Percentiles rank a stretch among this genome's conserved stretches.
Conservation (phyloP, 2,329 filamentous ascomycete genomes). For the Ophiostoma montium region DNA sequence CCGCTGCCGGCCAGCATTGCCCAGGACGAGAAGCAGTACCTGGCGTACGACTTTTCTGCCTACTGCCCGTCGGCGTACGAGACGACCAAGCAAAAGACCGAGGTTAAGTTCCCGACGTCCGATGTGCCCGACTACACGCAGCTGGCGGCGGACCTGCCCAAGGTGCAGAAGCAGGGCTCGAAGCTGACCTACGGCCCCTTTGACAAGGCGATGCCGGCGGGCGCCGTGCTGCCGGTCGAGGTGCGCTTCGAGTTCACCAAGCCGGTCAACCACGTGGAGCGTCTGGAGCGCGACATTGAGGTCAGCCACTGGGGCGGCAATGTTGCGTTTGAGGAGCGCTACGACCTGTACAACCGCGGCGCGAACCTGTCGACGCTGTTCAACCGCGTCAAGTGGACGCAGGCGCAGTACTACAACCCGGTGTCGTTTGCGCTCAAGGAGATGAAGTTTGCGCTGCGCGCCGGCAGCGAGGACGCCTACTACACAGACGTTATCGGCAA, state of each 20-base stretch:
- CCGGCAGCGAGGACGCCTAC: constrained; percentile 76
- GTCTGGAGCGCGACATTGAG: constrained; percentile 81
- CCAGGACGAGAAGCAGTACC: constrained; percentile 79
- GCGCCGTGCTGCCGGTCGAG: constrained; percentile 54
- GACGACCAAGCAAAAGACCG: constrained; percentile 90
- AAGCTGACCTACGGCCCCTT: constrained; percentile 89
- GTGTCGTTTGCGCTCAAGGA: constrained; percentile 66
- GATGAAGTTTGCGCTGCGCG: constrained; percentile 62
- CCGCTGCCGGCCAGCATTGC: constrained; percentile 70
- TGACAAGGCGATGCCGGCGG: constrained; percentile 55
- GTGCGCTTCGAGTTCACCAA: constrained; percentile 94
- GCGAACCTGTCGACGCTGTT: constrained; percentile 64
- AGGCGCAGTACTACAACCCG: constrained; percentile 62
- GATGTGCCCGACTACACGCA: constrained; percentile 78
- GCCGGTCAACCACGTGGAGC: constrained; percentile 65
- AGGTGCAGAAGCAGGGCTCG: constrained; percentile 67
- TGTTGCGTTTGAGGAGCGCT: constrained; percentile 85
- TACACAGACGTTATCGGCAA: constrained; percentile 96
- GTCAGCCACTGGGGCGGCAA: constrained; percentile 98
- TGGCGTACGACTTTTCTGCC: constrained; percentile 73
- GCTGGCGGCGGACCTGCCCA: constrained; percentile 47
- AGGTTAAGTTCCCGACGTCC: constrained; percentile 70
- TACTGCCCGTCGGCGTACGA: constrained; percentile 73
- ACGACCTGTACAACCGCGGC: constrained; percentile 74
- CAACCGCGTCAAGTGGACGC: constrained; percentile 62